Base-by-base conservation (phyloP, 257 asterid genomes). In the Anisodus tanguticus region DNA sequence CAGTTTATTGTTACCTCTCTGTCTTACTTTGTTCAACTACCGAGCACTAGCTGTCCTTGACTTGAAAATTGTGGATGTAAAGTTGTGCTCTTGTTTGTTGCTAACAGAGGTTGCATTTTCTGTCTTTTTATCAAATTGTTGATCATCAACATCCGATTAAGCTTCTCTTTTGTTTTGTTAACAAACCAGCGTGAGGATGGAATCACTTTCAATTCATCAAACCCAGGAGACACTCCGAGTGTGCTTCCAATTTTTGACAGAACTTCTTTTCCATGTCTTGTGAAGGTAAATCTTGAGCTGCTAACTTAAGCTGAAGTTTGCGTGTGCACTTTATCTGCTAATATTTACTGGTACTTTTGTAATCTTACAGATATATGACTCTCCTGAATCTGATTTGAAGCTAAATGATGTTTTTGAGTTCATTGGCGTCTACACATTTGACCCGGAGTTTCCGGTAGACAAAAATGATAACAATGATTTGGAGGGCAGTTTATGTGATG, bases 381-480 rank as follows among this genome's bases (percentile, higher is more conserved):
- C 92, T 62, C 92, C 91, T 8, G 97, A 91, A 84, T 90, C 97
- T 13, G 95, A 91, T 62, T 60, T 96, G 90, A 93, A 92, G 92
- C 90, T 96, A 70, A 96, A 94, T 90, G 98, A 92, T 83, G 92
- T 96, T 88, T 92, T 92, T 84, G 98, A 96, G 92, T 96, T 96
- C 85, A 90, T 96, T 79, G 98, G 98, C 54, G 83, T 96, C 91
- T 90, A 92, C 88, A 92, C 94, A 81, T 92, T 84, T 70, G 98
- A 94, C 80, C 79, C 91, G 8, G 98, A 92, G 43, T 87, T 90
- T 74, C 54, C 89, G 37, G 62, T 51, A 10, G 92, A 83, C 66
- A 85, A 82, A 79, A 90, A 87, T 88, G 93, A 86, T 55, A 83
- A 85, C 71, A 89, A 87, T 84, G 95, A 89, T 79, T 71, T 88